These are phyloP conservation scores for Chaetomiaceae sp. DNA, from an alignment of 2,329 filamentous ascomycete species.

Conservation along the genomic window DNA sequence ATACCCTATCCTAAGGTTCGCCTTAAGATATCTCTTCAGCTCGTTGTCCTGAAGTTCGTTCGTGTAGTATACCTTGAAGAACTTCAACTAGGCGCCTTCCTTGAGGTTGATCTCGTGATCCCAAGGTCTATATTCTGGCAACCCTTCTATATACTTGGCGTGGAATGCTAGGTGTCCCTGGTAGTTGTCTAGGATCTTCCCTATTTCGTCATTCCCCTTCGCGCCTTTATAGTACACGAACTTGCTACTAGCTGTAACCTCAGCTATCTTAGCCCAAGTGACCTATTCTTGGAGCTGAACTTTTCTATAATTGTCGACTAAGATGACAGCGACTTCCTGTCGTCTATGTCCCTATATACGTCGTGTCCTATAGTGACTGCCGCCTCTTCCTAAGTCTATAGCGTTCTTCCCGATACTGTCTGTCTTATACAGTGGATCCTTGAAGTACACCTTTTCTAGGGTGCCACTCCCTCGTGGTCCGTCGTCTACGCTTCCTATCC, in stretches of 20 bases:
- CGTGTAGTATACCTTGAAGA: too few species aligned
- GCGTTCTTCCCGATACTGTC: not conserved
- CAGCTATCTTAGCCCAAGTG: not conserved
- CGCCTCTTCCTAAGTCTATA: not conserved
- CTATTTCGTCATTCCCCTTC: not conserved
- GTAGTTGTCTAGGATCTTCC: not conserved
- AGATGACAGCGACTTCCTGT: not conserved
- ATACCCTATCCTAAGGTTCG: constrained; percentile 4
- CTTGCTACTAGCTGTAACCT: not conserved
- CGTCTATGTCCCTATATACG: not conserved
- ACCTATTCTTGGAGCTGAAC: not conserved
- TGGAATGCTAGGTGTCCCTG: not conserved
- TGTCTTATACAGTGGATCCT: not conserved
- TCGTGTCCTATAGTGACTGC: not conserved
- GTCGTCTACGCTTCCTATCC: not conserved
- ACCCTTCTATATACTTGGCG: not conserved
- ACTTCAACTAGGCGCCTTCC: too few species aligned
- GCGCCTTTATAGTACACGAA: not conserved
- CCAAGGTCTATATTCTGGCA: not conserved
- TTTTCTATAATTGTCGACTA: not conserved
- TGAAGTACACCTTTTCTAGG: not conserved
- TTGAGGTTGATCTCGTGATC: constrained; percentile 8
- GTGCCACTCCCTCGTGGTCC: not conserved
- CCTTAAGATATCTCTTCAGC: too few species aligned
- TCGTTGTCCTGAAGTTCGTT: too few species aligned